Base-by-base conservation (phyloP, 495 filamentous ascomycete genomes). In the Xylaria castorea region DNA sequence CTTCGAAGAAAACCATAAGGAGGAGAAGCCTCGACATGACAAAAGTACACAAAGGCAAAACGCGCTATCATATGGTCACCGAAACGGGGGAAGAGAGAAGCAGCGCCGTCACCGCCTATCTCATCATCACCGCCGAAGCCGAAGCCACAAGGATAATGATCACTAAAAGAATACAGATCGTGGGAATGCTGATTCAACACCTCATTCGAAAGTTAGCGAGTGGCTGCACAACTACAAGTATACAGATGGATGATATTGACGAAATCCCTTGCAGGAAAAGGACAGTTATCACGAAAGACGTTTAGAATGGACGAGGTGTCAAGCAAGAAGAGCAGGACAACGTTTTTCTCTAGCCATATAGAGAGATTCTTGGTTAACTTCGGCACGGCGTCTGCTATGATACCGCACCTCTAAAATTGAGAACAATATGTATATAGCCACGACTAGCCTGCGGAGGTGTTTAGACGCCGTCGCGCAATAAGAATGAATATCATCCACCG, bases 111-210 rank as follows among this genome's bases (percentile, higher is more conserved):
- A 50, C 51, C 64, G 25, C 14, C 36, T 25, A 34, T 53, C 16
- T 34, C 44, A 40, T 25, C 66, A 68, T 20, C 66, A 40, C 32
- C n/a, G 38, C 32, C 48, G 48, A 55, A 55, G 36, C 32, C 22
- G 38, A 38, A 68, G 30, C 48, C 66, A 68, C 20, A 32, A 57
- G 25, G 8, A 57, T 8, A 27, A 34, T 65, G 25, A 36, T 42
- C 22, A 25, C 18, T 16, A 46, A 16, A 57, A 2, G 22, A 12
- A 55, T 30, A 25, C 32, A 48, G 66, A 20, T 14, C 27, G 18
- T 12, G 44, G 22, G 44, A 2, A 48, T 14, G 40, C 18, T 22
- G 16, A 66, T 40, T n/a, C 20, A 3, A 51, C 44, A 20, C n/a
- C 44, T 25, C 27, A 68, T n/a, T 48, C 34, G 3, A 42, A 68